These are phyloP conservation scores for Pisolithus microcarpus DNA, from an alignment of 768 basidiomycete species.

Conservation along the genomic window DNA sequence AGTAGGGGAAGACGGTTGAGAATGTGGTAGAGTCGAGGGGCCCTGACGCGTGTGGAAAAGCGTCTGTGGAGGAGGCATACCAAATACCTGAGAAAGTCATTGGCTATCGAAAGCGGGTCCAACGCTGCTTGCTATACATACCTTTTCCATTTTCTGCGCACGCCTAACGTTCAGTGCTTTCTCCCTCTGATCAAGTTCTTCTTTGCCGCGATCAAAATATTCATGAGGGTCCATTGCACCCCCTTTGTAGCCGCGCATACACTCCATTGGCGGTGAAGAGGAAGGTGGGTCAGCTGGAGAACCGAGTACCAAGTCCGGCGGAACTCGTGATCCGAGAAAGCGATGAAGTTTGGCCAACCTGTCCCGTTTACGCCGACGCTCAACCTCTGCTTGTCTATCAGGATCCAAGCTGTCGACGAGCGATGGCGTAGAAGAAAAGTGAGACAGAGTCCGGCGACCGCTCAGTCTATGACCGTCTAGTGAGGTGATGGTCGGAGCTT, in stretches of 20 bases:
- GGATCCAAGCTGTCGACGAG: conserved; percentile 43
- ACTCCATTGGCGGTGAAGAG: conserved; percentile 26
- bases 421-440: conserved; percentile 38
- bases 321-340: conserved; percentile 78
- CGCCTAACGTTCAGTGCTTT: conserved; percentile 75
- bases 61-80: conserved; percentile 69
- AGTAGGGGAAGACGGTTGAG: conserved; percentile 18
- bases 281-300: conserved; percentile 26
- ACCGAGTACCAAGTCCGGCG: conserved; percentile 59
- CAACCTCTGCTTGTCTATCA: conserved; percentile 52
- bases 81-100: conserved; percentile 55
- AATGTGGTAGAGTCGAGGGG: conserved; percentile 28
- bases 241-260: conserved; percentile 39
- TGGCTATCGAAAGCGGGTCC: neutral
- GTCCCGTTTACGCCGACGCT: conserved; percentile 63
- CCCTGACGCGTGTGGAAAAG: conserved; percentile 64
- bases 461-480: conserved; percentile 23
- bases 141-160: conserved; percentile 86
- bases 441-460: conserved; percentile 17
- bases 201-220: conserved; percentile 56
- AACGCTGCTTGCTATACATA: conserved; percentile 21
- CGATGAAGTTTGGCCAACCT: conserved; percentile 77
- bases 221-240: conserved; percentile 46
- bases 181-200: conserved; percentile 63
- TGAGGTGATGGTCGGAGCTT: conserved; percentile 24